Base-by-base conservation (phyloP, 495 filamentous ascomycete species). In the Halenospora varia region DNA sequence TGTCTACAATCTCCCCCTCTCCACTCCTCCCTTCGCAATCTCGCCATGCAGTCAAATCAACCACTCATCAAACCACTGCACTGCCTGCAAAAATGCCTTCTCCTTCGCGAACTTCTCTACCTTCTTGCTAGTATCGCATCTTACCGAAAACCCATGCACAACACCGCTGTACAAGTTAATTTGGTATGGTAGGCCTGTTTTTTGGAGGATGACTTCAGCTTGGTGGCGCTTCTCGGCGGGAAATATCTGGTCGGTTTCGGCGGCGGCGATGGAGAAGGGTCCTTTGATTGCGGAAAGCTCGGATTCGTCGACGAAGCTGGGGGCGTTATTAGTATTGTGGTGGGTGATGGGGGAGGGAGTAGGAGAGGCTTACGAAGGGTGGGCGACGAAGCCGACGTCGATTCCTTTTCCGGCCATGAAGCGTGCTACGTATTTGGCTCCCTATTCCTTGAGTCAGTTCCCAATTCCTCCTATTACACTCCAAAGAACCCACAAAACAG, bases 221-320 rank as follows among this genome's bases (percentile, higher is more conserved):
- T 70, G 73, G 68, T 81, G 76, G 51, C 92, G 87, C 69, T 87
- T 86, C 63, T 87, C 80, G 23, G 78, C 71, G 1, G 90, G 82
- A 80, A 96, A 96, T 72, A 92, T 90, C 8, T 56, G 2, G 68
- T 96, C 92, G 40, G 80, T 87, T 75, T 92, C 89, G 79, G 76
- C 87, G 56, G 90, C 89, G 39, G 87, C 77, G 65, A 96, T 92
- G 41, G 84, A 82, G 2, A 94, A 69, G 19, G 90, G 90, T 1
- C 82, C 87, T 54, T 75, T 70, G 65, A 94, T 85, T 40, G 80
- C 82, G 45, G 75, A 76, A 25, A 95, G 75, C 72, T 96, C 92
- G 23, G 90, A 87, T 68, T 86, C 77, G 17, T 86, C 82, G 40
- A 93, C 81, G 60, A 91, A 90, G 3, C 77, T 79, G 24, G 2